Evolutionary conservation across 345 rosid genomes (phyloP).

Genomic region (Iberis pinnata): DNA sequence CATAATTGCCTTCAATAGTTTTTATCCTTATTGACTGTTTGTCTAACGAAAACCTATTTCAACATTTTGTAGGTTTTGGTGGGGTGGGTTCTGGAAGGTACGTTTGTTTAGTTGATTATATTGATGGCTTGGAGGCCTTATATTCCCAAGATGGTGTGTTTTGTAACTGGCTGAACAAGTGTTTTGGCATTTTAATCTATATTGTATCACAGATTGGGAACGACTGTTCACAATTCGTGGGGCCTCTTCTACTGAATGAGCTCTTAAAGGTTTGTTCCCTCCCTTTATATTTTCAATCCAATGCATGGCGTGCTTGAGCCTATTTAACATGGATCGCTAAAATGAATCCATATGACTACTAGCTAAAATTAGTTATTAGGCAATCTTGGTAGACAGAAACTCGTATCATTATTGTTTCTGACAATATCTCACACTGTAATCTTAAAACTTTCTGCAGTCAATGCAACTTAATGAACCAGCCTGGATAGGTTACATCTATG

Average conservation of each 20-base stretch:
- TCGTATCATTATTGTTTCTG: conserved; percentile 14
- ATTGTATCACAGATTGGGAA: conserved; percentile 60
- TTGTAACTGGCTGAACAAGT: conserved; percentile 17
- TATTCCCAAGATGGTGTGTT: conserved; percentile 9
- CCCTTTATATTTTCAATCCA: neutral
- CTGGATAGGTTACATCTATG: conserved; percentile 88
- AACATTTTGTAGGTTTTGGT: conserved; percentile 74
- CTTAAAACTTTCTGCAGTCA: conserved; percentile 54
- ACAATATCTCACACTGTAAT: conserved; percentile 17
- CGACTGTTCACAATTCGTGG: conserved; percentile 90
- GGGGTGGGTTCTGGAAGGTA: conserved; percentile 99
- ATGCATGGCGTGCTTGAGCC: conserved; percentile 4
- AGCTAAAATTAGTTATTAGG: neutral
- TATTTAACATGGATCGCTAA: conserved; percentile 8
- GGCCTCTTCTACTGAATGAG: conserved; percentile 77
- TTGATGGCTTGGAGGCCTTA: conserved; percentile 2
- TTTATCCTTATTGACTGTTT: conserved; percentile 12
- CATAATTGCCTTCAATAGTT: neutral
- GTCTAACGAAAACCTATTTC: conserved; percentile 19
- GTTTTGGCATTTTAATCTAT: conserved; percentile 11
- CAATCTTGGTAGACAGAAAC: conserved; percentile 12
- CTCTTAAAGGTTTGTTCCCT: conserved; percentile 64
- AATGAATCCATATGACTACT: neutral
- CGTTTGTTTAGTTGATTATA: conserved; percentile 16
- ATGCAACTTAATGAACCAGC: conserved; percentile 96